phyloP scores from a whole-genome alignment of 2,329 filamentous ascomycete species.

The Cladosporium sp. region DNA sequence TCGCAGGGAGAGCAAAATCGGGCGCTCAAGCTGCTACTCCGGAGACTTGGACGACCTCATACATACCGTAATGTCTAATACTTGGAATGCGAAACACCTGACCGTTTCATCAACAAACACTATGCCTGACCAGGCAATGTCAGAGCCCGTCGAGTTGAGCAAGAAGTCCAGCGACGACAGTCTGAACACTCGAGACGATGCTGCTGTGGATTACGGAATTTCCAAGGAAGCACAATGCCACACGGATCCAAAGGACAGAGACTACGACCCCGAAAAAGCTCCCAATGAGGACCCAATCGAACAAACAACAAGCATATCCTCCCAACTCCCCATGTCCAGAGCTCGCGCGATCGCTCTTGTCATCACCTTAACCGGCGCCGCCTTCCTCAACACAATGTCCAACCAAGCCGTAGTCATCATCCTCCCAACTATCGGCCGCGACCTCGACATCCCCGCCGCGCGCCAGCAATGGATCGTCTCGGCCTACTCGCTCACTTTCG shows the following conservation, averaged over 20 bases:
- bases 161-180: neutral
- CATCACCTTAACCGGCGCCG: conserved; percentile 27
- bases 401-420: conserved; percentile 33
- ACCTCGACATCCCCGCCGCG: conserved; percentile 29
- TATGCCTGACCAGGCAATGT: neutral
- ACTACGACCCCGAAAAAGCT: conserved; percentile 4
- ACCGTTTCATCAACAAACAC: neutral
- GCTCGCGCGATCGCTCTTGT: conserved; percentile 27
- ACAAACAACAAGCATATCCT: conserved; percentile 15
- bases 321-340: conserved; percentile 22
- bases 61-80: conserved; percentile 10
- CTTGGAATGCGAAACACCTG: neutral
- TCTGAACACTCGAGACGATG: neutral
- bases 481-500: conserved; percentile 61
- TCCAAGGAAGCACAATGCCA: conserved; percentile 1
- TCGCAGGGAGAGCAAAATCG: no score
- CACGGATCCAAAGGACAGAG: neutral
- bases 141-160: neutral
- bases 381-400: conserved; percentile 30
- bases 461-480: conserved; percentile 57
- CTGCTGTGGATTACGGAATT: neutral
- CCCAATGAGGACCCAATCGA: neutral
- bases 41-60: no score
- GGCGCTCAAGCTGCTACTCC: no score
- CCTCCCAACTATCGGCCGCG: conserved; percentile 29